These are phyloP conservation scores for Aspergillus sp. DNA, from an alignment of 2,329 filamentous ascomycete genomes.

Conservation along the genomic window DNA sequence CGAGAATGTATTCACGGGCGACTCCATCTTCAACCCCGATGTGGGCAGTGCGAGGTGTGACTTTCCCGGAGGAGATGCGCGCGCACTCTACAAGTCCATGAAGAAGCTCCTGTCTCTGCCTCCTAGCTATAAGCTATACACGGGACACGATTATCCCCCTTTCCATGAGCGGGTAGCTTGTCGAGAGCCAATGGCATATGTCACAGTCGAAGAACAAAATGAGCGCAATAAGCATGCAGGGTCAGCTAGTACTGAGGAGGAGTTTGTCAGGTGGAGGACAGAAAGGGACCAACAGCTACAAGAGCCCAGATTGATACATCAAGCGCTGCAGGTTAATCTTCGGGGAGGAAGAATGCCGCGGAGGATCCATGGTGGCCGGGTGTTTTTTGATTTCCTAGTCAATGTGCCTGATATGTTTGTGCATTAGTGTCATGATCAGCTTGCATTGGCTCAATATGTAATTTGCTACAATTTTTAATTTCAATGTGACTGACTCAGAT, in stretches of 20 bases:
- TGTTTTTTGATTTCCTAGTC: conserved; percentile 9
- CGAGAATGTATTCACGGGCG: conserved; percentile 48
- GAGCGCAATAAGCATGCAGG: conserved; percentile 31
- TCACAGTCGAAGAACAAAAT: conserved; percentile 31
- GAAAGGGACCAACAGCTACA: conserved; percentile 25
- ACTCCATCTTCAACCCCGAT: conserved; percentile 51
- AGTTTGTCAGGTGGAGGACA: conserved; percentile 28
- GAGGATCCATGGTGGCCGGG: conserved; percentile 8
- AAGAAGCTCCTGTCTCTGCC: conserved; percentile 40
- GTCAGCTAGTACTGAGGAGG: conserved; percentile 16
- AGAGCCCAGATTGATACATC: conserved; percentile 32
- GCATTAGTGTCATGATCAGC: neutral
- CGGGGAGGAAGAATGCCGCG: conserved; percentile 32
- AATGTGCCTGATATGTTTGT: conserved; percentile 8
- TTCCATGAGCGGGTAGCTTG: conserved; percentile 1
- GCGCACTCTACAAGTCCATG: conserved; percentile 42
- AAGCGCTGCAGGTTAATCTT: conserved; percentile 36
- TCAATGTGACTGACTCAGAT: no score
- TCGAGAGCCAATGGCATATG: conserved; percentile 19
- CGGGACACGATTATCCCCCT: conserved; percentile 54
- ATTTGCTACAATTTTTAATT: no score
- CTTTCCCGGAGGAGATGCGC: conserved; percentile 50
- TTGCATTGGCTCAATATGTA: neutral
- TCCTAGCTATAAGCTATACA: conserved; percentile 46
- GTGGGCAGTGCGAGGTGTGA: conserved; percentile 52